Evolutionary conservation across 2,329 filamentous ascomycete genomes (phyloP).

Genomic region (Paracamarosporium sp.): DNA sequence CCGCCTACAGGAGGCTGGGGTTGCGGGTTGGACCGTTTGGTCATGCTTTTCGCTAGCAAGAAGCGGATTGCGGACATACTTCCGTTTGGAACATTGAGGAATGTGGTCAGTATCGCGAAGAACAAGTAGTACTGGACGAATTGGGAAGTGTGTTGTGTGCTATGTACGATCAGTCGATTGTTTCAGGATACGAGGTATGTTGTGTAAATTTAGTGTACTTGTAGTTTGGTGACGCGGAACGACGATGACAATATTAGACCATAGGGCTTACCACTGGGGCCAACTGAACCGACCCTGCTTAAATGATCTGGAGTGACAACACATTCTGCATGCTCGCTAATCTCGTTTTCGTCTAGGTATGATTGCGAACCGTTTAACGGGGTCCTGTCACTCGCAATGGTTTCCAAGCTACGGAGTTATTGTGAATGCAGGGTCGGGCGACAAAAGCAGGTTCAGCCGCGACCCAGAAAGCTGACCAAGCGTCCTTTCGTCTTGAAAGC

Average conservation of each 20-base stretch:
- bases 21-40: conserved; percentile 86
- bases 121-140: conserved; percentile 17
- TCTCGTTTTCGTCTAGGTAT: background rate
- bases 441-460: background rate
- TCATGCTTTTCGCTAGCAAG: conserved; percentile 86
- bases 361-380: background rate
- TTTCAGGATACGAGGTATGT: background rate
- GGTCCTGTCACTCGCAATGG: background rate
- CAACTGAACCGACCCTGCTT: background rate
- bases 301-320: background rate
- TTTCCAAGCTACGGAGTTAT: background rate
- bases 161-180: background rate
- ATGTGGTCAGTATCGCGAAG: conserved; percentile 53
- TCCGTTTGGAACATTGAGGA: conserved; percentile 83
- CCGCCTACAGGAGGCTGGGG: conserved; percentile 99
- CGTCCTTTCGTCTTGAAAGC: background rate
- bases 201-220: conserved; percentile 1
- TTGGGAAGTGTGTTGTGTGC: background rate
- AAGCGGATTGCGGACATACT: conserved; percentile 85
- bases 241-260: background rate
- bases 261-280: background rate
- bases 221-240: background rate
- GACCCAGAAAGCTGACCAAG: background rate
- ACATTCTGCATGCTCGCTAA: background rate
- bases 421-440: background rate